Conservation (phyloP, 2,329 filamentous ascomycete genomes). For the Chaetothyriales sp. region DNA sequence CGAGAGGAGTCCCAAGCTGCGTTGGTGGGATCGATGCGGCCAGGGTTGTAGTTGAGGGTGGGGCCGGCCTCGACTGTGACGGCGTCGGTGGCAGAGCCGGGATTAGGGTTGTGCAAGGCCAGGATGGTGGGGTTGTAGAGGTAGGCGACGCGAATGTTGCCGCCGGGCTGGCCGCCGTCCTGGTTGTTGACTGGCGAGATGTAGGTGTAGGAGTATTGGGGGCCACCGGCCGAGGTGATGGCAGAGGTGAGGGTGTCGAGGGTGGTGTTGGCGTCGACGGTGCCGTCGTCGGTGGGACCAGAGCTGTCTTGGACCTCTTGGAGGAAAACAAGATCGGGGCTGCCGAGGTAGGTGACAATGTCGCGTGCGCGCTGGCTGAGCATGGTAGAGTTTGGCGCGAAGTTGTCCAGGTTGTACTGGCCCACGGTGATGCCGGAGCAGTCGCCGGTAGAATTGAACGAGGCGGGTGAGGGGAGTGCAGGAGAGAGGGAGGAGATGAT, state of each 20-base stretch:
- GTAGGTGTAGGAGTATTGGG: conserved; percentile 45
- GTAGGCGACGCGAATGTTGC: conserved; percentile 59
- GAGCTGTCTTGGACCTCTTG: conserved; percentile 59
- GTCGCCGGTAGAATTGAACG: conserved; percentile 40
- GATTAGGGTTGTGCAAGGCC: conserved; percentile 45
- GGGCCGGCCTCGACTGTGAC: conserved; percentile 43
- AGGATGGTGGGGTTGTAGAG: conserved; percentile 51
- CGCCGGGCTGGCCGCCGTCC: conserved; percentile 55
- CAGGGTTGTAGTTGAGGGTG: conserved; percentile 54
- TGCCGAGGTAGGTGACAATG: conserved; percentile 49
- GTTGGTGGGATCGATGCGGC: conserved; percentile 51
- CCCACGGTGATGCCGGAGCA: conserved; percentile 52
- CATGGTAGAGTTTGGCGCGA: conserved; percentile 43
- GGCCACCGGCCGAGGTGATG: conserved; percentile 38
- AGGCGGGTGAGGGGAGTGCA: conserved; percentile 28
- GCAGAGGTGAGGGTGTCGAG: conserved; percentile 38
- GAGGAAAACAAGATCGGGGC: conserved; percentile 53
- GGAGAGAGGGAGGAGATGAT: conserved; percentile 34
- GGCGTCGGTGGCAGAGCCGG: conserved; percentile 40
- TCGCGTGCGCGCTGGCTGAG: conserved; percentile 48
- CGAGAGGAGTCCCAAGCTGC: conserved; percentile 47
- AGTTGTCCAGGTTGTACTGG: conserved; percentile 59
- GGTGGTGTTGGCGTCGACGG: conserved; percentile 45
- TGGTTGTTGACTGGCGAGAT: conserved; percentile 46
- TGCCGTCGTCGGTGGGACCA: conserved; percentile 47